Evolutionary conservation across 2,329 filamentous ascomycete species (phyloP).

Genomic region (Talaromyces sp.): DNA sequence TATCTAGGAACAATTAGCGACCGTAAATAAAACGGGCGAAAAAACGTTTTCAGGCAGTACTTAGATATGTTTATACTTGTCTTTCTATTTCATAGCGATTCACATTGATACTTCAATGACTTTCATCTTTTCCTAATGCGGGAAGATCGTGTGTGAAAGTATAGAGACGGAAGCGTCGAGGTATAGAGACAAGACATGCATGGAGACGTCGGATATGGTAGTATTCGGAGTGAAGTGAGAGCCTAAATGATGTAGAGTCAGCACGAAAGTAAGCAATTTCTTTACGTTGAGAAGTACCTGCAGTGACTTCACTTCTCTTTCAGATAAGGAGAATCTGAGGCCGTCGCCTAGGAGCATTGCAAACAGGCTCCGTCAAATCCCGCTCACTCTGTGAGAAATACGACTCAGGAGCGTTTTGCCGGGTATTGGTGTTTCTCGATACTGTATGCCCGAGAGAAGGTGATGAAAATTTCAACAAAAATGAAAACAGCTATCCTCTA

Average conservation of each 20-base stretch:
- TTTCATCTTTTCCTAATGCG: background rate
- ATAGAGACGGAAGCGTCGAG: background rate
- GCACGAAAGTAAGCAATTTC: background rate
- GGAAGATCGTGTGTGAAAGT: background rate
- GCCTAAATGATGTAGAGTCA: background rate
- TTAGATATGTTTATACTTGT: background rate
- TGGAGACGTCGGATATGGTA: background rate
- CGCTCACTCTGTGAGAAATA: background rate
- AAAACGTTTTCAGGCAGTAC: background rate
- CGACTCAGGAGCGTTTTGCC: background rate
- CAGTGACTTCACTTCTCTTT: no score
- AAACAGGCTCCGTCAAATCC: background rate
- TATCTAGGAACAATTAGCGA: background rate
- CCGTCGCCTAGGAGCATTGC: background rate
- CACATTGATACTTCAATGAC: no score
- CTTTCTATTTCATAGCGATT: background rate
- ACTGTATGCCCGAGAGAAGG: background rate
- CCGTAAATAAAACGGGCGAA: background rate
- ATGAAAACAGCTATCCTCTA: background rate
- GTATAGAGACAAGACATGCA: background rate
- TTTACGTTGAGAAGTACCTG: background rate
- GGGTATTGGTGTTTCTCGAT: background rate
- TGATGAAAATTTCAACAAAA: no score
- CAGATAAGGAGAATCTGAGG: background rate
- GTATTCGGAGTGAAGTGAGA: no score